These are phyloP conservation scores for Gnomoniopsis sp. DNA, from an alignment of 2,329 filamentous ascomycete species.

Conservation along the genomic window DNA sequence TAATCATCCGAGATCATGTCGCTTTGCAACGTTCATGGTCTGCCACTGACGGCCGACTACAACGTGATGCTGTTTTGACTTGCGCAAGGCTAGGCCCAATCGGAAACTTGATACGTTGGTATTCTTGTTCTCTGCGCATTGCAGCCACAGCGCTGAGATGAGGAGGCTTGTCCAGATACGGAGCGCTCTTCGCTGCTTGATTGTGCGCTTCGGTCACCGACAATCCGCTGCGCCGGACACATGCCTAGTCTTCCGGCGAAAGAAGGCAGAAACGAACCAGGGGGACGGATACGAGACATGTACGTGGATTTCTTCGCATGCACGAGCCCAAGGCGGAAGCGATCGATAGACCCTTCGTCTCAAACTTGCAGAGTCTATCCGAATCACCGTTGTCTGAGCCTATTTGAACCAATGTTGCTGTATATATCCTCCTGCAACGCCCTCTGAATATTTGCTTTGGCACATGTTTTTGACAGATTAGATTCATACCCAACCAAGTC, in stretches of 20 bases:
- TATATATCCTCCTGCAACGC: neutral
- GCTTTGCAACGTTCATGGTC: slow-evolving; percentile 2
- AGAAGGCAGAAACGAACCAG: slow-evolving; percentile 27
- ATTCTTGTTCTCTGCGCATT: too few relatives aligned
- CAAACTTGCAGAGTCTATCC: too few relatives aligned
- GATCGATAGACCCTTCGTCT: neutral
- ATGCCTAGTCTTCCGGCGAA: slow-evolving; percentile 22
- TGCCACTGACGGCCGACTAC: neutral
- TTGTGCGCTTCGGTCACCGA: slow-evolving; percentile 44
- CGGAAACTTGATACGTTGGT: neutral
- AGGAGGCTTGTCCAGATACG: slow-evolving; percentile 27
- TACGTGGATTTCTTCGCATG: slow-evolving; percentile 1
- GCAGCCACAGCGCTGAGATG: neutral
- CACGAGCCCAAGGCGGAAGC: slow-evolving; percentile 3
- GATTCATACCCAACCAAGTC: slow-evolving; percentile 24
- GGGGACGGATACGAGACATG: slow-evolving; percentile 18
- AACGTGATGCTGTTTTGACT: neutral
- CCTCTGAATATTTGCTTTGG: neutral
- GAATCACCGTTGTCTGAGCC: too few relatives aligned
- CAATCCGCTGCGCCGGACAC: slow-evolving; percentile 34
- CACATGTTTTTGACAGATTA: slow-evolving; percentile 5
- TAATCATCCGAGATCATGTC: neutral
- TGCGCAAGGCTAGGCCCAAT: neutral
- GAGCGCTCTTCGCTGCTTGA: slow-evolving; percentile 33
- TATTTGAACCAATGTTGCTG: too few relatives aligned